phyloP scores from a whole-genome alignment of 225 moss, liverwort and hornwort species.

The Sphagnum contortum region DNA sequence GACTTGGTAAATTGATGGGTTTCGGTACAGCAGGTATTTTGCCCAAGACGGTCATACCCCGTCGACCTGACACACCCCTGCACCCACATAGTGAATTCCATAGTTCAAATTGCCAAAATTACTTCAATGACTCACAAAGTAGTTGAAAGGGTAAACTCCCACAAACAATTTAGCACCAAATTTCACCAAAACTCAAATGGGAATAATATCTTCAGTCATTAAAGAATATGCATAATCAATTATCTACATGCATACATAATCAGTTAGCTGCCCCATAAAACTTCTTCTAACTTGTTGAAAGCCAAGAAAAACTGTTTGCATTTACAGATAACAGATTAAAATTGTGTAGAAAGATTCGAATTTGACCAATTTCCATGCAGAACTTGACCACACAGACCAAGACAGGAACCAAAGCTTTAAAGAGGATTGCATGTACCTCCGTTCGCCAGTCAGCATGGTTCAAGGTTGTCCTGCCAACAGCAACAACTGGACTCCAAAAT shows the following conservation, averaged over 20 bases:
- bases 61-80: conserved; percentile 84
- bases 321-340: background rate
- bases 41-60: conserved; percentile 96
- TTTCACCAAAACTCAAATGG: too few relatives aligned
- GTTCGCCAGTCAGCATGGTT: conserved; percentile 91
- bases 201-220: too few relatives aligned
- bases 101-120: too few relatives aligned
- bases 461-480: conserved; percentile 41
- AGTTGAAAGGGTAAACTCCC: too few relatives aligned
- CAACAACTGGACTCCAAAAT: conserved; percentile 24
- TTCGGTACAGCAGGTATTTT: conserved; percentile 97
- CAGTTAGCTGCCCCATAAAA: too few relatives aligned
- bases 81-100: conserved; percentile 6
- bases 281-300: too few relatives aligned
- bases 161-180: too few relatives aligned
- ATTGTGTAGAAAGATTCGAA: background rate
- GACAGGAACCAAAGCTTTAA: too few relatives aligned
- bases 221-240: too few relatives aligned
- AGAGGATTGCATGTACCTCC: conserved; percentile 42
- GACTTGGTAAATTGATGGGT: conserved; percentile 96
- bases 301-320: background rate
- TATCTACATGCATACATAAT: too few relatives aligned
- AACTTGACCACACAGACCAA: background rate
- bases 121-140: too few relatives aligned
- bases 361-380: background rate